These are phyloP conservation scores for Hydnum rufescens DNA, from an alignment of 768 basidiomycete genomes.

Conservation along the genomic window DNA sequence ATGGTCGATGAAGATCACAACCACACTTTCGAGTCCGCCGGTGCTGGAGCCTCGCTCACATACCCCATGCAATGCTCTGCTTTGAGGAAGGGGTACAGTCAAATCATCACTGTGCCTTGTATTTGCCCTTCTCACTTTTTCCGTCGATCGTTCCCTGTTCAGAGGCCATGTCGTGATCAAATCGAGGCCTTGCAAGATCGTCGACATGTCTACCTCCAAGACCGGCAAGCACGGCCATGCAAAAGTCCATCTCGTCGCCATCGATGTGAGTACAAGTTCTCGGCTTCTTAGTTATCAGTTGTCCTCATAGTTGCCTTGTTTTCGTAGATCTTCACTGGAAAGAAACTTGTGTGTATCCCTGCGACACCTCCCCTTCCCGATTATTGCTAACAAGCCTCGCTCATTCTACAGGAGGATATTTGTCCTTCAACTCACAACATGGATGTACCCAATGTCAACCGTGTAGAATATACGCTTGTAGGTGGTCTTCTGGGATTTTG, in stretches of 20 bases:
- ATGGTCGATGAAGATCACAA: constrained; percentile 67
- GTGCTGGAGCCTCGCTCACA: constrained; percentile 18
- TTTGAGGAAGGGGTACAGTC: constrained; percentile 33
- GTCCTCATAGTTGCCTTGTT: constrained; percentile 4
- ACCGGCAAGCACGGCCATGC: constrained; percentile 99
- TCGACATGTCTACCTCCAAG: constrained; percentile 99
- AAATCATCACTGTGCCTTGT: not conserved
- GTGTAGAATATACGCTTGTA: constrained; percentile 83
- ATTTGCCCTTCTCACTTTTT: not conserved
- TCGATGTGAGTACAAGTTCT: constrained; percentile 49
- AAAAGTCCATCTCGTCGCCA: constrained; percentile 93
- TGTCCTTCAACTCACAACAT: constrained; percentile 98
- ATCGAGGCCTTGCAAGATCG: constrained; percentile 94
- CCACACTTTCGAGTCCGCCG: constrained; percentile 67
- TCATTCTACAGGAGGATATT: constrained; percentile 57
- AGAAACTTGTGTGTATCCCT: constrained; percentile 63
- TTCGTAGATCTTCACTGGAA: constrained; percentile 86
- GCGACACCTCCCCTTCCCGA: constrained; percentile 6
- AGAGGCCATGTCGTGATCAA: constrained; percentile 72
- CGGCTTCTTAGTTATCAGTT: constrained; percentile 3
- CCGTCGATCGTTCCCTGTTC: not conserved
- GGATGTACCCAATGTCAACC: constrained; percentile 89
- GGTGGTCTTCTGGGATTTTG: constrained; percentile 13
- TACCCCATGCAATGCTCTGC: constrained; percentile 61
- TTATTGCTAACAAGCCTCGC: constrained; percentile 3